These are phyloP conservation scores for Phlebiopsis flavidoalba DNA, from an alignment of 768 basidiomycete species.

Conservation along the genomic window DNA sequence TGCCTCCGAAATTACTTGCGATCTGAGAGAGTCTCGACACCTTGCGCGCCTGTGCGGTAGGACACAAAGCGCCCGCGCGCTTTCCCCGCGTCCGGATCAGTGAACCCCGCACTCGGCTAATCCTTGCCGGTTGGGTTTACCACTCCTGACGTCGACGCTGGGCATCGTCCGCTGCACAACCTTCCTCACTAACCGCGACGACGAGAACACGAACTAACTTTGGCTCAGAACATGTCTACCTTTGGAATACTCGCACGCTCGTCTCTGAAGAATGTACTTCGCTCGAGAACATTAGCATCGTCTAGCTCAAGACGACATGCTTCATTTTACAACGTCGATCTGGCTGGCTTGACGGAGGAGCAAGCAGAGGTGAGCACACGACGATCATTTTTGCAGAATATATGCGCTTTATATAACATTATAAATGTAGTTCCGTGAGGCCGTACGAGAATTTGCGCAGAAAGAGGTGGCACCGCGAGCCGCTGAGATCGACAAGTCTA, in stretches of 20 bases:
- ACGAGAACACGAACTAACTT: neutral
- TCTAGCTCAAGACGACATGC: conserved; percentile 22
- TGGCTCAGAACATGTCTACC: neutral
- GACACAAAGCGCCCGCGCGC: too few species aligned
- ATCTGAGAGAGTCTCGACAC: too few species aligned
- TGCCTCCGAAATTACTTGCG: too few species aligned
- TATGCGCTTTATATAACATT: neutral
- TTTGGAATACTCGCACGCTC: neutral
- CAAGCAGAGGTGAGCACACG: conserved; percentile 62
- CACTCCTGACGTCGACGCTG: neutral
- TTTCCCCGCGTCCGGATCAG: neutral
- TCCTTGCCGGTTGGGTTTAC: neutral
- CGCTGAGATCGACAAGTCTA: conserved; percentile 79
- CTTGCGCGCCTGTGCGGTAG: too few species aligned
- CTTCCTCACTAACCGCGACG: neutral
- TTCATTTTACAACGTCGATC: conserved; percentile 62
- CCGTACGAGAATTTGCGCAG: conserved; percentile 73
- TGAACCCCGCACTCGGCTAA: neutral
- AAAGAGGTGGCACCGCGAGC: conserved; percentile 84
- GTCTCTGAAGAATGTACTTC: neutral
- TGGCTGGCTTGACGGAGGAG: conserved; percentile 76
- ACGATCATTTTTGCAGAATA: neutral
- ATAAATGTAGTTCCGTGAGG: conserved; percentile 65
- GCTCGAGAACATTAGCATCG: neutral
- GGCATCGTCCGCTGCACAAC: neutral